These are phyloP conservation scores for Nicotiana knightiana DNA, from an alignment of 257 asterid genomes.

Conservation along the genomic window DNA sequence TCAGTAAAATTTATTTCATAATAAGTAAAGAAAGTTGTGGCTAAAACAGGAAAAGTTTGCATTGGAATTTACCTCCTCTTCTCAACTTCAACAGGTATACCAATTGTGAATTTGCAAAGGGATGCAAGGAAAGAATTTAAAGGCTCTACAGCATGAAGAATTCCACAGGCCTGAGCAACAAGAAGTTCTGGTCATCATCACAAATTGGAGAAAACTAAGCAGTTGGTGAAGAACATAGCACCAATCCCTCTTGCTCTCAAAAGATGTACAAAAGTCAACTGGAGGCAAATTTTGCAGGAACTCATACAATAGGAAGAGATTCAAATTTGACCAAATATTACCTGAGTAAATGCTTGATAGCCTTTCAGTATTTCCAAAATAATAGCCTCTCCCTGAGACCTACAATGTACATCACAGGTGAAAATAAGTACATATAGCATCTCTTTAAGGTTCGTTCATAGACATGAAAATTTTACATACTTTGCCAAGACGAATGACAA, in stretches of 20 bases:
- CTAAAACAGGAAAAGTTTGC: not conserved
- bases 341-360: constrained; percentile 99
- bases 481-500: constrained; percentile 80
- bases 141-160: constrained; percentile 91
- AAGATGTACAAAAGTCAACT: not conserved
- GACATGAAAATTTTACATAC: constrained; percentile 39
- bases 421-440: not conserved
- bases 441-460: constrained; percentile 14
- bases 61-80: constrained; percentile 56
- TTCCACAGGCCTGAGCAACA: constrained; percentile 84
- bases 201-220: constrained; percentile 6
- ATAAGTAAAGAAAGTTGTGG: not conserved
- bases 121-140: constrained; percentile 95
- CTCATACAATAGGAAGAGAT: not conserved
- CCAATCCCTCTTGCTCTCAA: constrained; percentile 1
- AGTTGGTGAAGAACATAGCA: constrained; percentile 14
- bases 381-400: constrained; percentile 99
- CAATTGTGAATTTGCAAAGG: constrained; percentile 95
- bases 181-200: constrained; percentile 19
- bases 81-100: constrained; percentile 73
- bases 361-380: constrained; percentile 95
- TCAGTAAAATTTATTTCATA: not conserved
- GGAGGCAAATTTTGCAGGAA: constrained; percentile 2
- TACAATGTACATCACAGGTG: constrained; percentile 20
- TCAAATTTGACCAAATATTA: constrained; percentile 15